These are phyloP conservation scores for Rusavskia elegans DNA, from an alignment of 495 filamentous ascomycete genomes.

Conservation along the genomic window DNA sequence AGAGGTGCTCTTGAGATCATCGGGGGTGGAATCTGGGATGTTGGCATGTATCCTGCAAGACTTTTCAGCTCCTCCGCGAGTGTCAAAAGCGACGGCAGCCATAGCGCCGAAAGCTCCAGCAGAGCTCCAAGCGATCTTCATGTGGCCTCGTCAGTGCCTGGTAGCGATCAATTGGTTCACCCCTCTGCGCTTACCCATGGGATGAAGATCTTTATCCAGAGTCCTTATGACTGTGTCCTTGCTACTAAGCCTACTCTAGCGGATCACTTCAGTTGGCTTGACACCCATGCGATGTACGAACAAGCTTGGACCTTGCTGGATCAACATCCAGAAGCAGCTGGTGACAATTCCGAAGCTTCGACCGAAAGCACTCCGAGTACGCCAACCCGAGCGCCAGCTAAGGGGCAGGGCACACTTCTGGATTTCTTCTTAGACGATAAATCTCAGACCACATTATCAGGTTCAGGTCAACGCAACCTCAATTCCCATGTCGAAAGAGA, in stretches of 20 bases:
- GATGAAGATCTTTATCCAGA: slow-evolving; percentile 88
- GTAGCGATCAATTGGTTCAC: slow-evolving; percentile 13
- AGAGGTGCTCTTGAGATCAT: slow-evolving; percentile 54
- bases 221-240: slow-evolving; percentile 86
- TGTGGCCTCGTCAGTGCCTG: slow-evolving; percentile 16
- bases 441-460: slow-evolving; percentile 34
- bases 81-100: slow-evolving; percentile 55
- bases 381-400: slow-evolving; percentile 10
- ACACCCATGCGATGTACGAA: slow-evolving; percentile 62
- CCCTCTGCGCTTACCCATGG: slow-evolving; percentile 37
- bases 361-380: slow-evolving; percentile 22
- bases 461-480: slow-evolving; percentile 15
- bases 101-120: slow-evolving; percentile 30
- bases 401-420: slow-evolving; percentile 25
- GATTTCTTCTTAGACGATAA: slow-evolving; percentile 69
- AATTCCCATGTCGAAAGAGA: slow-evolving; percentile 65
- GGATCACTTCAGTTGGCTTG: slow-evolving; percentile 74
- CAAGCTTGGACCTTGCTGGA: slow-evolving; percentile 80
- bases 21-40: slow-evolving; percentile 56
- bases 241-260: slow-evolving; percentile 68
- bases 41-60: slow-evolving; percentile 64
- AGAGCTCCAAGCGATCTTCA: slow-evolving; percentile 29
- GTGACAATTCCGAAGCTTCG: slow-evolving; percentile 19
- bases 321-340: slow-evolving; percentile 49
- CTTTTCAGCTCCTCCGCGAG: slow-evolving; percentile 82